A percentile compares a stretch with the other conserved stretches of the same genome.
Conservation (phyloP, 768 basidiomycete species). For the Phlebiopsis flavidoalba region DNA sequence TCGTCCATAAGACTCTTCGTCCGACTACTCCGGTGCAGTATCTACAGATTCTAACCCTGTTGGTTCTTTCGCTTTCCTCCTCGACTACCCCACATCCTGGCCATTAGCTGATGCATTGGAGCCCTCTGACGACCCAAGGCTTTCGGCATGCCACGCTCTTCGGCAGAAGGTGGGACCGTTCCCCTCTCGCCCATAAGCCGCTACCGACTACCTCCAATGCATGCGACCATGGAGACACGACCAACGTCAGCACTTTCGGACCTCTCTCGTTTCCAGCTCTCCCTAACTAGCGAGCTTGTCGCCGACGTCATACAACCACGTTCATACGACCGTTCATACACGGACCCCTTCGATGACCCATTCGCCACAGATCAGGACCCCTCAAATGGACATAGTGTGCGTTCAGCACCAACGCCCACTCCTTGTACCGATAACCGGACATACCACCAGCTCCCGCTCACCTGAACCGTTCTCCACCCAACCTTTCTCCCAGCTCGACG, state of each 20-base stretch:
- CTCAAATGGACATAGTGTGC: conserved; percentile 22
- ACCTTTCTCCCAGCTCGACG: conserved; percentile 16
- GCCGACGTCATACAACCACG: conserved; percentile 17
- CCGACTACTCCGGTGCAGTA: conserved; percentile 9
- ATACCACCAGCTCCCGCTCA: conserved; percentile 21
- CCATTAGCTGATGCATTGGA: conserved; percentile 27
- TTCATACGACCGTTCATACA: conserved; percentile 10
- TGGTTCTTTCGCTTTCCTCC: conserved; percentile 21
- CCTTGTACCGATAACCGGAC: conserved; percentile 27
- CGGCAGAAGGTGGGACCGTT: conserved; percentile 14
- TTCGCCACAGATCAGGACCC: conserved; percentile 14
- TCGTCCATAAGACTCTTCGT: conserved; percentile 7
- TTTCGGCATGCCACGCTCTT: conserved; percentile 12
- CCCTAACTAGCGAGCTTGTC: conserved; percentile 59
- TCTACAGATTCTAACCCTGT: conserved; percentile 15
- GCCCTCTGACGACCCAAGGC: conserved; percentile 24
- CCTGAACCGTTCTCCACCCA: conserved; percentile 32
- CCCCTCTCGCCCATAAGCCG: conserved; percentile 21
- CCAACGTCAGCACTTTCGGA: conserved; percentile 33
- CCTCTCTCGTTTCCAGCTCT: conserved; percentile 54
- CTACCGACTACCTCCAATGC: conserved; percentile 18
- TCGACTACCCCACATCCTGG: conserved; percentile 27
- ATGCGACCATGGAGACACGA: conserved; percentile 18
- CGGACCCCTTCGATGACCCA: conserved; percentile 20
- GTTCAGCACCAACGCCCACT: conserved; percentile 22